phyloP scores from a whole-genome alignment of 2,329 filamentous ascomycete species.

The Xylaria sp. region DNA sequence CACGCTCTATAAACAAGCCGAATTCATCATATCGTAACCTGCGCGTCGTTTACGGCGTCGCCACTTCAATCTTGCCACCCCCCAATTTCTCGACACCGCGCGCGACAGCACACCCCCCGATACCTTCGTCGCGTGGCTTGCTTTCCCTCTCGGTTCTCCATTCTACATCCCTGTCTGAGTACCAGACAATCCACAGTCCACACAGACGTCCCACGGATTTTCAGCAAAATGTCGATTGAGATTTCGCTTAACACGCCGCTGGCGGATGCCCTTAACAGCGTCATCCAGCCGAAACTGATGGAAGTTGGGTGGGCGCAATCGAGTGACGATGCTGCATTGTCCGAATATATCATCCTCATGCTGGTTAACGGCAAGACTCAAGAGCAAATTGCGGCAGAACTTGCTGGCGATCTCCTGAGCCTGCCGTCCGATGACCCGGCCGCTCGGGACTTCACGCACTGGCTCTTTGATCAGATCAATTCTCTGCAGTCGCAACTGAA shows the following conservation, averaged over 20 bases:
- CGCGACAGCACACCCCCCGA: slow-evolving; percentile 21
- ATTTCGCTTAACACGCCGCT: slow-evolving; percentile 82
- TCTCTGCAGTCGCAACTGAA: slow-evolving; percentile 72
- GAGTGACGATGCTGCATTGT: slow-evolving; percentile 79
- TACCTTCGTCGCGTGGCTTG: slow-evolving; percentile 18
- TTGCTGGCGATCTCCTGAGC: slow-evolving; percentile 86
- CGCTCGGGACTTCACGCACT: slow-evolving; percentile 84
- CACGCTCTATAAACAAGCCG: not conserved
- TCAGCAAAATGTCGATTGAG: slow-evolving; percentile 77
- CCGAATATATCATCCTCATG: slow-evolving; percentile 98
- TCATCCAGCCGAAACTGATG: slow-evolving; percentile 89
- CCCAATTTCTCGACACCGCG: slow-evolving; percentile 14
- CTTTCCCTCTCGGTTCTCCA: slow-evolving; percentile 4
- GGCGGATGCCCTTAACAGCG: slow-evolving; percentile 82
- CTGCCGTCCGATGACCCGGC: slow-evolving; percentile 85
- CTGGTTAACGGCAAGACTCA: slow-evolving; percentile 94
- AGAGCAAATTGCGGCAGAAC: slow-evolving; percentile 86
- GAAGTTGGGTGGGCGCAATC: slow-evolving; percentile 89
- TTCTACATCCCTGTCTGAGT: not conserved
- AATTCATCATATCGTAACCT: slow-evolving; percentile 14
- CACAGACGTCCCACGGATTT: not conserved
- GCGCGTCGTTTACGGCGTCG: slow-evolving; percentile 38
- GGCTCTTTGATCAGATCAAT: slow-evolving; percentile 92
- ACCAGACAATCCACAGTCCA: not conserved
- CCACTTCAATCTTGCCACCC: slow-evolving; percentile 24